Conservation (phyloP, 1,284 basidiomycete genomes). For the Boletus smithii region DNA sequence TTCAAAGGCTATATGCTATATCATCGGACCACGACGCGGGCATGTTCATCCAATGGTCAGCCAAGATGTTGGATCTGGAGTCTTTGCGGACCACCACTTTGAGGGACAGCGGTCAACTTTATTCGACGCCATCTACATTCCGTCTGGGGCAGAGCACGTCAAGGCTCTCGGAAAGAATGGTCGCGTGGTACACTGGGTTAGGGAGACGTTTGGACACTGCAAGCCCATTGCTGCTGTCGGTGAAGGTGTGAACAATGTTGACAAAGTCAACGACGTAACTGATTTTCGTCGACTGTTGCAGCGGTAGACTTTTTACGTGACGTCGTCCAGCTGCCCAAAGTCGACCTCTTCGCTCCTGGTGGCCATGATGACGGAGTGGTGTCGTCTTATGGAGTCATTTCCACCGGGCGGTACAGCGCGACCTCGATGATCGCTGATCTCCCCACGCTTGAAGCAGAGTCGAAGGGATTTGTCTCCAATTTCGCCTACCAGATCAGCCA, state of each 20-base stretch:
- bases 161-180: constrained; percentile 53
- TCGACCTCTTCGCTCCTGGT: constrained; percentile 39
- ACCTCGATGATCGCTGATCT: constrained; percentile 41
- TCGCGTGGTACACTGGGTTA: constrained; percentile 64
- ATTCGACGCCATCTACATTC: constrained; percentile 77
- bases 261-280: background rate
- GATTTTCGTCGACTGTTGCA: constrained; percentile 22
- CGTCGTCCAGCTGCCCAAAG: constrained; percentile 45
- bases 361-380: constrained; percentile 40
- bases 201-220: constrained; percentile 78
- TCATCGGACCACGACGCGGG: constrained; percentile 69
- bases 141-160: constrained; percentile 57
- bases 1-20: constrained; percentile 55
- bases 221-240: constrained; percentile 76
- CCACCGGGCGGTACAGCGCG: constrained; percentile 47
- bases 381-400: constrained; percentile 60
- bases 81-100: constrained; percentile 65
- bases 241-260: constrained; percentile 39
- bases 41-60: constrained; percentile 45
- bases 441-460: constrained; percentile 41
- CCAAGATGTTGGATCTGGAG: constrained; percentile 34
- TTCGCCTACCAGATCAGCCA: constrained; percentile 62
- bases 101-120: constrained; percentile 76
- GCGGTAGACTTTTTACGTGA: constrained; percentile 49
- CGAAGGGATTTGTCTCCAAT: constrained; percentile 53